Evolutionary conservation across 2,329 filamentous ascomycete genomes (phyloP), one percentile per base, ranked within the genome.

Genomic region (Aspergillus sp.): DNA sequence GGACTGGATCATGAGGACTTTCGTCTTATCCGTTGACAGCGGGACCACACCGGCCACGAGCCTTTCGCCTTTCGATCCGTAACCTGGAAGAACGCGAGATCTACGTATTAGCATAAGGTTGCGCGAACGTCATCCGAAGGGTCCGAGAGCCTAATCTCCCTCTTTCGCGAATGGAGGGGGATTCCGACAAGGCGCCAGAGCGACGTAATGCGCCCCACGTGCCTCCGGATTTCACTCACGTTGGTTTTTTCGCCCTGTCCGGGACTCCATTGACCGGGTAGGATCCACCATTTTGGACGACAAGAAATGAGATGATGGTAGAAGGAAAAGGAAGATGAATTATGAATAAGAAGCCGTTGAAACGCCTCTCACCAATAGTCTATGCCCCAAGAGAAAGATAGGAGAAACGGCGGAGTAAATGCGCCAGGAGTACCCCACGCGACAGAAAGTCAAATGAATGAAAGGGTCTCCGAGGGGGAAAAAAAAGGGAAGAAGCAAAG

Each of bases 11-110:
- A 99, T 84, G 68, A 99, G 84, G 62, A 99, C 94, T 76, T 90
- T 89, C 69, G 87, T 88, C 76, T 91, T 94, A 80, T 96, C 93
- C 70, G 84, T 78, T 57, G 91, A 95, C 65, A 98, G 83, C 65
- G 95, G 92, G 52, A 99, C 95, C 59, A 98, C 88, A 68, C 95
- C 95, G 62, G 95, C 94, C 69, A 99, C 95, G 63, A 98, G 88
- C 67, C 95, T 90, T 80, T 98, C 94, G 80, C 94, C 94, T 76
- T 92, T 90, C 61, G 90, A 81, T 72, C 91, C 93, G 80, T 98
- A 99, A 73, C 93, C 95, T 98, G 67, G 32, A 32, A 47, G 6
- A 24, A 36, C 4, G 32, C 7, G 42, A 55, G 52, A 49, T 53
- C 56, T 54, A 55, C 57, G 57, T 16, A 56, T 69, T 67, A 71